Conservation (phyloP, 2,329 filamentous ascomycete genomes). For the Claviceps digitariae region DNA sequence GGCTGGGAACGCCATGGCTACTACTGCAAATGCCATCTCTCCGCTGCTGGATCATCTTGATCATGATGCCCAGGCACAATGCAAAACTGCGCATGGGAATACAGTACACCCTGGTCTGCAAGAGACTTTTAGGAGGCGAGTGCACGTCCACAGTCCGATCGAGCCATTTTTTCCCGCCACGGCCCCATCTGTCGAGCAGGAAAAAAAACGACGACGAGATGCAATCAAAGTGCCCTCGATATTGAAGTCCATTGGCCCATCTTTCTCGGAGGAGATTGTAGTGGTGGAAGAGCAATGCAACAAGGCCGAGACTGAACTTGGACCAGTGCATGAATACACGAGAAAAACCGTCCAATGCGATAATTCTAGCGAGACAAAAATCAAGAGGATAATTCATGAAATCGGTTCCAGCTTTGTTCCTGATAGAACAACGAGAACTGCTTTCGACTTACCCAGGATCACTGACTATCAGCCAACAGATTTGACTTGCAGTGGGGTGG, state of each 20-base stretch:
- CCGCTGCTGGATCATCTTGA: not conserved
- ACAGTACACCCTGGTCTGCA: not conserved
- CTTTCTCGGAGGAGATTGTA: constrained; percentile 6
- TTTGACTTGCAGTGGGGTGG: not conserved
- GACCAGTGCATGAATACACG: constrained; percentile 13
- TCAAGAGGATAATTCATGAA: constrained; percentile 14
- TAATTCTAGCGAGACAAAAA: constrained; percentile 1
- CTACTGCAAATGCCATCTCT: not conserved
- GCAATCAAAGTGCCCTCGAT: constrained; percentile 19
- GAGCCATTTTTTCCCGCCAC: constrained; percentile 10
- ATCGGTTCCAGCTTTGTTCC: constrained; percentile 14
- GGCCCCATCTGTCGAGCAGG: constrained; percentile 22
- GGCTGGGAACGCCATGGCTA: not conserved
- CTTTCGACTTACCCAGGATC: constrained; percentile 4
- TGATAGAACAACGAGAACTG: not conserved
- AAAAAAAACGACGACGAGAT: constrained; percentile 22
- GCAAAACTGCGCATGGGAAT: not conserved
- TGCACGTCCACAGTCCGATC: constrained; percentile 6
- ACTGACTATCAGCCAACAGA: constrained; percentile 1
- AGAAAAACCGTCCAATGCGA: constrained; percentile 6
- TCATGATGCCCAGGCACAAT: not conserved
- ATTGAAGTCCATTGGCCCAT: constrained; percentile 13
- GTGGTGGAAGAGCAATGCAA: not conserved
- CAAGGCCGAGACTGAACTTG: constrained; percentile 7
- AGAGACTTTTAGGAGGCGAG: constrained; percentile 1